Percentiles rank a stretch among this genome's conserved stretches.
Conservation (phyloP, 2,329 filamentous ascomycete species). For the Aspergillus fructus region DNA sequence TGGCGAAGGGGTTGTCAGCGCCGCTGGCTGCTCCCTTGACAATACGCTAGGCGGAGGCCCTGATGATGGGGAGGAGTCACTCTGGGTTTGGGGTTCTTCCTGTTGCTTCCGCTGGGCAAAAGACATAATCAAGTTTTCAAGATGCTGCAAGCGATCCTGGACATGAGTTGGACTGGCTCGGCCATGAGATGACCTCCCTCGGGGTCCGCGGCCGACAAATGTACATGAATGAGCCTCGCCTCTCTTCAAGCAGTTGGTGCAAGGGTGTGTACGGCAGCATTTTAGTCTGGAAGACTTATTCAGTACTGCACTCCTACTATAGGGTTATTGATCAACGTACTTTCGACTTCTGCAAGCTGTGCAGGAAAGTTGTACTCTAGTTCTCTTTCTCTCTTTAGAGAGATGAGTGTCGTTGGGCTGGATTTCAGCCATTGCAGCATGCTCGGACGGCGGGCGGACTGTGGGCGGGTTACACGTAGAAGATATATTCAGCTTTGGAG, state of each 20-base stretch:
- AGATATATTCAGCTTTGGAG: not conserved
- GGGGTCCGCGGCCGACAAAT: constrained; percentile 36
- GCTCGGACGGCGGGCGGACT: not conserved
- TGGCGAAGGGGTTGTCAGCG: constrained; percentile 12
- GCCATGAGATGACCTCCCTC: constrained; percentile 27
- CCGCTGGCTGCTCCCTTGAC: not conserved
- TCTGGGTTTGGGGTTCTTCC: constrained; percentile 9
- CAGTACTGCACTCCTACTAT: not conserved
- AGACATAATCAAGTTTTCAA: constrained; percentile 38
- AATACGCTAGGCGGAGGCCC: not conserved
- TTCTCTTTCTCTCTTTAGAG: constrained; percentile 30
- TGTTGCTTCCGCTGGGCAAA: constrained; percentile 30
- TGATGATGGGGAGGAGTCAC: not conserved
- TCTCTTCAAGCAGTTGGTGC: constrained; percentile 35
- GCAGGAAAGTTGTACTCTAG: constrained; percentile 39
- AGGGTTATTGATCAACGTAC: constrained; percentile 19
- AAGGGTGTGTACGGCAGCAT: constrained; percentile 38
- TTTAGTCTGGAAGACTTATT: constrained; percentile 25
- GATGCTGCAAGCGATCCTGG: constrained; percentile 37
- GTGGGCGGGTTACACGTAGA: not conserved
- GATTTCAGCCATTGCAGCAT: constrained; percentile 1
- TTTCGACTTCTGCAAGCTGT: constrained; percentile 38
- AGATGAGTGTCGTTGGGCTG: not conserved
- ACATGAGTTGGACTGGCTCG: constrained; percentile 29
- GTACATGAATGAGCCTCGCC: constrained; percentile 32